A percentile compares a stretch with the other conserved stretches of the same genome.
phyloP scores from a whole-genome alignment of 768 basidiomycete species.

The Coprinopsis cinerea region DNA sequence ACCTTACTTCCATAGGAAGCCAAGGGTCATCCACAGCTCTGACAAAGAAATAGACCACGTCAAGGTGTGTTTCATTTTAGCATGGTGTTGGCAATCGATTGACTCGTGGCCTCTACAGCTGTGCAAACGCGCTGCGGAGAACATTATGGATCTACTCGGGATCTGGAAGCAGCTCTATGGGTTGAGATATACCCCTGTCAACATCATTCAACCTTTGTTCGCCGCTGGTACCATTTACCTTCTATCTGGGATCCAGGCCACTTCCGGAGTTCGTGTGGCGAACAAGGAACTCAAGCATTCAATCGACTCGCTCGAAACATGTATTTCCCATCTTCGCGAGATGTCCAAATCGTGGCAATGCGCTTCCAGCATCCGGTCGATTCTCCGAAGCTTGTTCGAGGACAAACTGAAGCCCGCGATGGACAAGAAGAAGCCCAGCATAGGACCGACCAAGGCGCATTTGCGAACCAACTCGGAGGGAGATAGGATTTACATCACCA shows the following conservation, averaged over 20 bases:
- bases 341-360: conserved; percentile 51
- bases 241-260: conserved; percentile 47
- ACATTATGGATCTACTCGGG: conserved; percentile 46
- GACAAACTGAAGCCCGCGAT: conserved; percentile 38
- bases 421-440: conserved; percentile 17
- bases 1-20: conserved; percentile 43
- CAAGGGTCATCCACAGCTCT: conserved; percentile 29
- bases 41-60: conserved; percentile 44
- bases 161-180: conserved; percentile 49
- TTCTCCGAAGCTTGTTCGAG: conserved; percentile 36
- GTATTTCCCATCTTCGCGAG: conserved; percentile 46
- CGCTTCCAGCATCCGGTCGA: conserved; percentile 42
- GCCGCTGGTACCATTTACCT: conserved; percentile 56
- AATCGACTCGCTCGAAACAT: conserved; percentile 37
- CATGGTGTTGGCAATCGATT: conserved; percentile 18
- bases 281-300: conserved; percentile 40
- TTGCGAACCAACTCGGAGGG: conserved; percentile 2
- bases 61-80: conserved; percentile 33
- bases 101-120: conserved; percentile 26
- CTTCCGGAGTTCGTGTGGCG: conserved; percentile 40
- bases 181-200: conserved; percentile 53
- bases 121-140: conserved; percentile 48
- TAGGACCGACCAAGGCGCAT: neutral
- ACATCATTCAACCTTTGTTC: conserved; percentile 51
- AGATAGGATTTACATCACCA: conserved; percentile 5